Evolutionary conservation across 1,284 basidiomycete genomes (phyloP).

Genomic region (Earliella scabrosa): DNA sequence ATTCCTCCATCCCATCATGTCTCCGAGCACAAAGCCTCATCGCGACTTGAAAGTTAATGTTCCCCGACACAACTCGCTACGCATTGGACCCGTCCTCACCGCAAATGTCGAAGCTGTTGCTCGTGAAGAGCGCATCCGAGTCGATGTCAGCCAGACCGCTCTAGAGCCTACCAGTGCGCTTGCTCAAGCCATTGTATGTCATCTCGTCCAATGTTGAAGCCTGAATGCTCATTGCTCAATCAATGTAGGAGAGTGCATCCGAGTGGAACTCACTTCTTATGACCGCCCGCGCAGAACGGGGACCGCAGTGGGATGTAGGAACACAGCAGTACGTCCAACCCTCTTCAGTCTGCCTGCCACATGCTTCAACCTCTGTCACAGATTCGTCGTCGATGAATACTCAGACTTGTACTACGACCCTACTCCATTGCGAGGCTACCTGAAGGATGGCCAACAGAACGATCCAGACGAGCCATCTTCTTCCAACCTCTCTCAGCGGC

Average conservation of each 20-base stretch:
- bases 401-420: conserved; percentile 73
- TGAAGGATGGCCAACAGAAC: conserved; percentile 32
- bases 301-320: conserved; percentile 85
- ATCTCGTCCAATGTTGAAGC: background rate
- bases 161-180: conserved; percentile 55
- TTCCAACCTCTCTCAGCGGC: conserved; percentile 14
- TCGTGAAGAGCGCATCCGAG: conserved; percentile 48
- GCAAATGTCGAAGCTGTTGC: conserved; percentile 60
- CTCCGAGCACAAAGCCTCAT: conserved; percentile 52
- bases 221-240: too few relatives aligned
- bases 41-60: conserved; percentile 64
- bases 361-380: background rate
- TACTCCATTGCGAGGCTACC: conserved; percentile 46
- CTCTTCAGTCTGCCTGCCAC: too few relatives aligned
- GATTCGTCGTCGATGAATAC: conserved; percentile 45
- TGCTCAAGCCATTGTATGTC: conserved; percentile 63
- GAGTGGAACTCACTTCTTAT: conserved; percentile 83
- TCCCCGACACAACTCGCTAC: conserved; percentile 75
- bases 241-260: conserved; percentile 83
- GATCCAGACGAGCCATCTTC: conserved; percentile 33
- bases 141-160: conserved; percentile 64
- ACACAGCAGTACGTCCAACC: conserved; percentile 72
- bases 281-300: conserved; percentile 76
- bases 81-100: conserved; percentile 64
- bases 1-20: conserved; percentile 44